Conservation (phyloP, 1,139 yeast genomes). For the Protomyces gravidus region DNA sequence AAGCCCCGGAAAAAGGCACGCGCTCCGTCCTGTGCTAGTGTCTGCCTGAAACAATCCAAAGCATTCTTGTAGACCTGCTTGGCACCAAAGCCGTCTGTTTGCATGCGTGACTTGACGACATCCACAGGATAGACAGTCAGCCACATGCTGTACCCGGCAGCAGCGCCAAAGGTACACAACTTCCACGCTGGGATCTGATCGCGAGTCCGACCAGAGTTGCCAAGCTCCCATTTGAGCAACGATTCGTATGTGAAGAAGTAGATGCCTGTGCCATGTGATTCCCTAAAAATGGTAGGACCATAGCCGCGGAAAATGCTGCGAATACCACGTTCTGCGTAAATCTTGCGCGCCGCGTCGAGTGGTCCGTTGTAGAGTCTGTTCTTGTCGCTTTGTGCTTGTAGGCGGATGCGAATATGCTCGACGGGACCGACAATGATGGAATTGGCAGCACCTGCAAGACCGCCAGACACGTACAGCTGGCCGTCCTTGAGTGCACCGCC, state of each 20-base stretch:
- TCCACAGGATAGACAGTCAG: slow-evolving; percentile 62
- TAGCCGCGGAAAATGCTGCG: slow-evolving; percentile 81
- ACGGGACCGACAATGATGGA: slow-evolving; percentile 69
- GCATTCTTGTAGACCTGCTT: slow-evolving; percentile 50
- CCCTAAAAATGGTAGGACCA: slow-evolving; percentile 81
- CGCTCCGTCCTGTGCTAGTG: slow-evolving; percentile 49
- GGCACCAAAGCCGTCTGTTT: slow-evolving; percentile 57
- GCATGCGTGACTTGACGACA: slow-evolving; percentile 66
- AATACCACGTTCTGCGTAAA: slow-evolving; percentile 52
- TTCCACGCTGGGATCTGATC: slow-evolving; percentile 58
- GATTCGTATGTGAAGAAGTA: slow-evolving; percentile 74
- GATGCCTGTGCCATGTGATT: slow-evolving; percentile 72
- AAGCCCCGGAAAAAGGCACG: slow-evolving; percentile 69
- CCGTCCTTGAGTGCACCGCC: slow-evolving; percentile 43
- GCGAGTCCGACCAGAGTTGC: slow-evolving; percentile 44
- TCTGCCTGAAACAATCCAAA: slow-evolving; percentile 48
- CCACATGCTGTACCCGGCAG: slow-evolving; percentile 73
- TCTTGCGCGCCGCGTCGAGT: slow-evolving; percentile 63
- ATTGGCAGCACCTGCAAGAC: slow-evolving; percentile 71
- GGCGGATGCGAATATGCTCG: slow-evolving; percentile 65
- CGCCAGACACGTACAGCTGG: slow-evolving; percentile 69
- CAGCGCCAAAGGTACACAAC: slow-evolving; percentile 59
- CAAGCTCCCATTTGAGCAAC: slow-evolving; percentile 49
- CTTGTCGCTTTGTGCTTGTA: slow-evolving; percentile 42
- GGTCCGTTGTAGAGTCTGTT: slow-evolving; percentile 62